Conservation (phyloP, 345 rosid species). For the Ceriops decandra region DNA sequence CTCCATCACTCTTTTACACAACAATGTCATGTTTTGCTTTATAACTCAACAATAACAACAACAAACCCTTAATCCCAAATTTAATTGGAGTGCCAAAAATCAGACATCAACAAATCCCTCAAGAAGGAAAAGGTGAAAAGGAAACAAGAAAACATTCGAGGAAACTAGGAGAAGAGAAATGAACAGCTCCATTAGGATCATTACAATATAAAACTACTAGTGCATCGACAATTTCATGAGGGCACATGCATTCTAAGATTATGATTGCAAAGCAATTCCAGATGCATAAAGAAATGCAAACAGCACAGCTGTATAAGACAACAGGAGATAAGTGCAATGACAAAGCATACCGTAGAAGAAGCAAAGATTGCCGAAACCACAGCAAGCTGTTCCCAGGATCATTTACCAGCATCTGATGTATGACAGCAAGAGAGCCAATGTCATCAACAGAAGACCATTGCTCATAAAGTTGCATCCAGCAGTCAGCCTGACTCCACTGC, state of each 20-base stretch:
- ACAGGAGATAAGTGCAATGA: constrained; percentile 5
- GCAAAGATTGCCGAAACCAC: constrained; percentile 84
- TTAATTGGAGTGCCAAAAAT: no score
- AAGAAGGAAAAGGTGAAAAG: no score
- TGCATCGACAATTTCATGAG: no score
- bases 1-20: background rate
- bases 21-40: background rate
- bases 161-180: background rate
- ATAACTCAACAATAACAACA: no score
- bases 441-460: constrained; percentile 96
- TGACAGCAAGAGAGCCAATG: constrained; percentile 79
- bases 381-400: constrained; percentile 75
- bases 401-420: constrained; percentile 75
- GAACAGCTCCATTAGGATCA: background rate
- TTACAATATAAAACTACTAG: no score
- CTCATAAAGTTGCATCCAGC: constrained; percentile 86
- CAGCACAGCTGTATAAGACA: constrained; percentile 5
- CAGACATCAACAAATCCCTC: no score
- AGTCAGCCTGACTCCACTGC: constrained; percentile 60
- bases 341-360: constrained; percentile 67
- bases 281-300: constrained; percentile 6
- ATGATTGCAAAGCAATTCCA: background rate
- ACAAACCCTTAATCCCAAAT: no score
- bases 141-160: background rate
- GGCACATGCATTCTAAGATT: no score